phyloP scores from a whole-genome alignment of 2,329 filamentous ascomycete genomes.

The Phialemonium atrogriseum region DNA sequence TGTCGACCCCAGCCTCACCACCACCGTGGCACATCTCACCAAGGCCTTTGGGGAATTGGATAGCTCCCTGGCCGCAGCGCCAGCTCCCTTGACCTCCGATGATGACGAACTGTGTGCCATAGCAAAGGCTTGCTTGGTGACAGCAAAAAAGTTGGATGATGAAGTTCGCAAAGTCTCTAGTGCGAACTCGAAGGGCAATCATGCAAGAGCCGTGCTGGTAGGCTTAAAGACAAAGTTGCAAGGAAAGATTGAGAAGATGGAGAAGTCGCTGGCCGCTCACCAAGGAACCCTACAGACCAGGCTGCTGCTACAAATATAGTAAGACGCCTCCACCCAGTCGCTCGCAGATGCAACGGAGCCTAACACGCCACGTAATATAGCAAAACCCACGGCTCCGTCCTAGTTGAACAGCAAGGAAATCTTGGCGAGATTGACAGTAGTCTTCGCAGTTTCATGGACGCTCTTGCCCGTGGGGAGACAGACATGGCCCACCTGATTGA shows the following conservation, averaged over 20 bases:
- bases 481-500: not conserved
- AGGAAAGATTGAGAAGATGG: slow-evolving; percentile 1
- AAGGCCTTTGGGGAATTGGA: not conserved
- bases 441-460: not conserved
- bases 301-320: slow-evolving; percentile 6
- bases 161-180: slow-evolving; percentile 2
- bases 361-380: too few relatives aligned
- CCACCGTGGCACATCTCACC: not conserved
- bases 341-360: too few relatives aligned
- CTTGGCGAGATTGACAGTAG: not conserved
- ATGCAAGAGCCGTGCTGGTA: not conserved
- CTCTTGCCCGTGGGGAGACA: not conserved
- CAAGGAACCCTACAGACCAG: slow-evolving; percentile 4
- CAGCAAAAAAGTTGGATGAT: not conserved
- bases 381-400: too few relatives aligned
- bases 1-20: not conserved
- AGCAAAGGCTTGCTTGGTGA: not conserved
- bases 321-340: too few relatives aligned
- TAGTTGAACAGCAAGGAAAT: too few relatives aligned
- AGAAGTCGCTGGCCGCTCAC: slow-evolving; percentile 2
- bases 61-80: not conserved
- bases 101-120: slow-evolving; percentile 1
- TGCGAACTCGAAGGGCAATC: slow-evolving; percentile 3
- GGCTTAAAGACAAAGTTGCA: not conserved
- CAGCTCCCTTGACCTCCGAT: slow-evolving; percentile 1